Conservation (phyloP, 2,329 filamentous ascomycete species). For the Periconia sp. region DNA sequence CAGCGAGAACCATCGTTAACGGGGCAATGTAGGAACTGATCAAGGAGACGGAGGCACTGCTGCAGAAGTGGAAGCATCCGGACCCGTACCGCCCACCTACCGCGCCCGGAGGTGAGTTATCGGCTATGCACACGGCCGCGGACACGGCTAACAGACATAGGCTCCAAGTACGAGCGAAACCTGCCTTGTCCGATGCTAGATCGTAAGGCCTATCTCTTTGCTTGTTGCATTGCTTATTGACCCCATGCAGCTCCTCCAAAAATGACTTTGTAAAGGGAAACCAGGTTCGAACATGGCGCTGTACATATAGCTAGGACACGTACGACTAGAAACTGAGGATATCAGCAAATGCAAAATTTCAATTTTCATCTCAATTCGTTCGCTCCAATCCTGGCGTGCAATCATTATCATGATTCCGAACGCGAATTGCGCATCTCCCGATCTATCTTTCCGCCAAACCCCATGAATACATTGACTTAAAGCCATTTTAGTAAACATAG, state of each 20-base stretch:
- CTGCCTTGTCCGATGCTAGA: conserved; percentile 79
- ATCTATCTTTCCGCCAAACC: too few species aligned
- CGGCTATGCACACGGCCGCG: conserved; percentile 8
- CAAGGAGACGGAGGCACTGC: conserved; percentile 83
- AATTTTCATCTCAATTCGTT: too few species aligned
- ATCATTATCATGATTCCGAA: too few species aligned
- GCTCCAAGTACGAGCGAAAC: conserved; percentile 96
- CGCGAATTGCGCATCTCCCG: too few species aligned
- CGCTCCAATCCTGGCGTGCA: too few species aligned
- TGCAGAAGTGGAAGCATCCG: conserved; percentile 96
- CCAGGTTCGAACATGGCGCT: not conserved
- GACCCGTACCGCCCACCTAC: conserved; percentile 90
- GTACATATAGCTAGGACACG: conserved; percentile 9
- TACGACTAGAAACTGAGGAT: too few species aligned
- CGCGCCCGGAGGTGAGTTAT: conserved; percentile 80
- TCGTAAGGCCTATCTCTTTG: conserved; percentile 65
- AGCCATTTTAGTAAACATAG: too few species aligned
- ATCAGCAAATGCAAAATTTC: too few species aligned
- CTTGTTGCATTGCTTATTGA: conserved; percentile 19
- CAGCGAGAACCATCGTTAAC: conserved; percentile 23
- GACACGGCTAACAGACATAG: conserved; percentile 54
- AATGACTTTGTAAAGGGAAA: conserved; percentile 37
- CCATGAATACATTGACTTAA: too few species aligned
- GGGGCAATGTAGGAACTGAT: conserved; percentile 71
- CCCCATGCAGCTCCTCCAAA: conserved; percentile 44